Conservation (phyloP, 306 rosid genomes). For the Castanea sativa region DNA sequence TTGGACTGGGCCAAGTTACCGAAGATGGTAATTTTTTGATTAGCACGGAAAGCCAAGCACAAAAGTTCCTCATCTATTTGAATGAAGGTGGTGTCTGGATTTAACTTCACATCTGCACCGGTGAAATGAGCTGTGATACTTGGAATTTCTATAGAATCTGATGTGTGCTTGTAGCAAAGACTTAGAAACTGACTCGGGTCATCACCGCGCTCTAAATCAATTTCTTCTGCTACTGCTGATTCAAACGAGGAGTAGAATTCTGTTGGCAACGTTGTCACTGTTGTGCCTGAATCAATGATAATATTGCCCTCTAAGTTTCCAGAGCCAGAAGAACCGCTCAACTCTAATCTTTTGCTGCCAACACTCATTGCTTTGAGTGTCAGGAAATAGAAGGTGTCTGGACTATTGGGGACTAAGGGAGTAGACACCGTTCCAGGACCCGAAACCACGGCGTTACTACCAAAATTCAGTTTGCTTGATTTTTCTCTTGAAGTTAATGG, state of each 20-base stretch:
- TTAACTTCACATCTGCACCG: constrained; percentile 36
- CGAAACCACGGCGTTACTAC: not conserved
- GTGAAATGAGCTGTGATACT: constrained; percentile 31
- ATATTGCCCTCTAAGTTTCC: not conserved
- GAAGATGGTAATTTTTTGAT: not conserved
- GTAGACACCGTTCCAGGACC: constrained; percentile 22
- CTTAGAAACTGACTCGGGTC: not conserved
- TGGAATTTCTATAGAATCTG: not conserved
- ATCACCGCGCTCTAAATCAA: not conserved
- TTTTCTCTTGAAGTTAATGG: not conserved
- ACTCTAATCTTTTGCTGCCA: not conserved
- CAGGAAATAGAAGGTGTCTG: constrained; percentile 18
- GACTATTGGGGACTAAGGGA: not conserved
- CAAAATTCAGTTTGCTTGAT: constrained; percentile 29
- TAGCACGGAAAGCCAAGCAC: constrained; percentile 41
- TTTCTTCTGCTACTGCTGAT: too few species aligned
- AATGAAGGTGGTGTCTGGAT: constrained; percentile 31
- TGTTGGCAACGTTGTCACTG: too few species aligned
- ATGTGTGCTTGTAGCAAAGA: constrained; percentile 31
- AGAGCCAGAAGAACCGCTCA: not conserved
- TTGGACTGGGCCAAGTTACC: constrained; percentile 30
- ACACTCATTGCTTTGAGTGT: constrained; percentile 32
- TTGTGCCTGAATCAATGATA: too few species aligned
- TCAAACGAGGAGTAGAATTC: too few species aligned
- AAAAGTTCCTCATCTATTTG: not conserved